Percentiles rank a stretch among this genome's conserved stretches.
Conservation (phyloP, 345 rosid species). For the Salix arbutifolia region DNA sequence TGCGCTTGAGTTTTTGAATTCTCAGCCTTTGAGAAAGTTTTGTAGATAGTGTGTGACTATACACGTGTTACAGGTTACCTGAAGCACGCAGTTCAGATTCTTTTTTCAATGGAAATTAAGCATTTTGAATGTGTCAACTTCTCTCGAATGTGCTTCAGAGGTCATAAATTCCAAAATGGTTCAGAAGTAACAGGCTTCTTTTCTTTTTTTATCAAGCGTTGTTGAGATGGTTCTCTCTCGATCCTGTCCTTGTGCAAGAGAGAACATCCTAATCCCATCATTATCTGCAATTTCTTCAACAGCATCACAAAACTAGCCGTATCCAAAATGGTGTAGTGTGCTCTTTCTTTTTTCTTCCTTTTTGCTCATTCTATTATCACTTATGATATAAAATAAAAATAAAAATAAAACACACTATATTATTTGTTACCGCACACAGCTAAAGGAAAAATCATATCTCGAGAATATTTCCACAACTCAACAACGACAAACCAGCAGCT, state of each 20-base stretch:
- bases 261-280: neutral
- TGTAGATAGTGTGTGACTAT: slow-evolving; percentile 2
- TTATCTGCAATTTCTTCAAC: neutral
- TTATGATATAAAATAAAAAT: too few relatives aligned
- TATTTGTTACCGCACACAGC: slow-evolving; percentile 59
- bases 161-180: neutral
- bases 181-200: neutral
- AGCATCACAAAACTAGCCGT: neutral
- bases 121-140: neutral
- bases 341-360: neutral
- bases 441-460: slow-evolving; percentile 49
- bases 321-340: neutral
- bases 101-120: neutral
- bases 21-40: slow-evolving; percentile 61
- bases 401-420: too few relatives aligned
- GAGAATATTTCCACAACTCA: slow-evolving; percentile 28
- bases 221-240: neutral
- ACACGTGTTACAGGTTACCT: neutral
- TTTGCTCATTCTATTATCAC: too few relatives aligned
- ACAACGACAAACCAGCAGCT: slow-evolving; percentile 20
- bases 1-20: slow-evolving; percentile 17
- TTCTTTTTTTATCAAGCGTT: neutral
- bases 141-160: neutral
- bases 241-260: neutral
- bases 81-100: neutral